A percentile compares a stretch with the other conserved stretches of the same genome.
Conservation (phyloP, 139 green algal genomes). For the Haematococcus sp. region DNA sequence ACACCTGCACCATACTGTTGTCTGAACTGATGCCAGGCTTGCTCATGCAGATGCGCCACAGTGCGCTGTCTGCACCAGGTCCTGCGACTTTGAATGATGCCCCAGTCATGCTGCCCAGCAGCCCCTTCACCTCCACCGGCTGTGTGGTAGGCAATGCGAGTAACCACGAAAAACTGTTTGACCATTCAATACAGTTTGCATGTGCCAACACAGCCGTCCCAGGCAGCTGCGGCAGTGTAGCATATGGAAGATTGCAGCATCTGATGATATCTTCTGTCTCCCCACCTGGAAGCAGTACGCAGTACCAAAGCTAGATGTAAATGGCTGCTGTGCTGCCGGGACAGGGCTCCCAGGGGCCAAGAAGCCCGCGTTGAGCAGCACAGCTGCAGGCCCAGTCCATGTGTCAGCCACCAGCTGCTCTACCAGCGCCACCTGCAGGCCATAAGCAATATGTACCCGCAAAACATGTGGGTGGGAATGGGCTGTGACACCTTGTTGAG, state of each 20-base stretch:
- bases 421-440: slow-evolving; percentile 48
- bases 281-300: slow-evolving; percentile 57
- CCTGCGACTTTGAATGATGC: neutral
- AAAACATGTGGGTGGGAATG: too few relatives aligned
- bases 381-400: slow-evolving; percentile 24
- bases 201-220: too few relatives aligned
- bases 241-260: too few relatives aligned
- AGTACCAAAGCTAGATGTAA: neutral
- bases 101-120: slow-evolving; percentile 36
- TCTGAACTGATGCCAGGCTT: too few relatives aligned
- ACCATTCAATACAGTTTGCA: too few relatives aligned
- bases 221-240: too few relatives aligned
- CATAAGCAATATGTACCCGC: too few relatives aligned
- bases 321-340: neutral
- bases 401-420: slow-evolving; percentile 59
- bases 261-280: too few relatives aligned
- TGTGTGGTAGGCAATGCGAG: too few relatives aligned
- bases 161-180: too few relatives aligned
- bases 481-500: too few relatives aligned
- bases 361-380: slow-evolving; percentile 52
- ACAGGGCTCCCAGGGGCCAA: neutral
- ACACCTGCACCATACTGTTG: too few relatives aligned
- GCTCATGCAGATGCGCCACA: slow-evolving; percentile 22
- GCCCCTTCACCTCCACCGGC: slow-evolving; percentile 37
- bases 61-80: slow-evolving; percentile 25